These are phyloP conservation scores for Chlorella sorokiniana DNA, from an alignment of 139 green algal genomes.

Conservation along the genomic window DNA sequence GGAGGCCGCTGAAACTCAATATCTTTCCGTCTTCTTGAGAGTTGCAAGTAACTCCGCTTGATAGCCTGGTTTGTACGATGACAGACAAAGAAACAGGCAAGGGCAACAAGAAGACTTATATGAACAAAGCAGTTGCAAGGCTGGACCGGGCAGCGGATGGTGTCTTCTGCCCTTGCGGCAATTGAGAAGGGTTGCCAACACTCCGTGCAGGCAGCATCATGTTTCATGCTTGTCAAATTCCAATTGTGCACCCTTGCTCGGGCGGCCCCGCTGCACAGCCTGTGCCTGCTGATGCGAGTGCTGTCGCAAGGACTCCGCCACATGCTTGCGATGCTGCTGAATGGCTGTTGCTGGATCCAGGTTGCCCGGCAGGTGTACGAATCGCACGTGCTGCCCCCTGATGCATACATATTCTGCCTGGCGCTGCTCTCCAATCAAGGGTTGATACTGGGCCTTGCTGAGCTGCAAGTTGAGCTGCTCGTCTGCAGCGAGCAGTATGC, in stretches of 20 bases:
- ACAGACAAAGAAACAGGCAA: no score
- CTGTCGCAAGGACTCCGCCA: conserved; percentile 2
- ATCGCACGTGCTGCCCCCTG: conserved; percentile 36
- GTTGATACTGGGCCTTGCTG: conserved; percentile 20
- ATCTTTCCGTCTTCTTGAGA: no score
- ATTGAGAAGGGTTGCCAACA: no score
- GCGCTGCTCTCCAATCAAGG: conserved; percentile 20
- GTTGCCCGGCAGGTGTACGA: conserved; percentile 48
- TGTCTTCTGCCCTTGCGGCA: no score
- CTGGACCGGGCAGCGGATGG: no score
- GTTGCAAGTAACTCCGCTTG: no score
- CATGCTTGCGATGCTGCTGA: conserved; percentile 19
- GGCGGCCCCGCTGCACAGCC: conserved; percentile 17
- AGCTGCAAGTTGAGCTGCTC: conserved; percentile 52
- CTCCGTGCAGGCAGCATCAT: no score
- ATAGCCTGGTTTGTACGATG: no score
- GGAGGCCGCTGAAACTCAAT: no score
- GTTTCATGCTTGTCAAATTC: neutral
- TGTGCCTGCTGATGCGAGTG: conserved; percentile 27
- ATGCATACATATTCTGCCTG: conserved; percentile 33
- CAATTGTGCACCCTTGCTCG: conserved; percentile 22
- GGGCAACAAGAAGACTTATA: no score
- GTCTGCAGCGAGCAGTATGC: conserved; percentile 41
- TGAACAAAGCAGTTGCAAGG: no score
- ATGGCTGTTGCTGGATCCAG: conserved; percentile 32